Percentiles rank a stretch among this genome's conserved stretches.
phyloP scores from a whole-genome alignment of 1,284 basidiomycete genomes.

The Cutaneotrichosporon sp. region DNA sequence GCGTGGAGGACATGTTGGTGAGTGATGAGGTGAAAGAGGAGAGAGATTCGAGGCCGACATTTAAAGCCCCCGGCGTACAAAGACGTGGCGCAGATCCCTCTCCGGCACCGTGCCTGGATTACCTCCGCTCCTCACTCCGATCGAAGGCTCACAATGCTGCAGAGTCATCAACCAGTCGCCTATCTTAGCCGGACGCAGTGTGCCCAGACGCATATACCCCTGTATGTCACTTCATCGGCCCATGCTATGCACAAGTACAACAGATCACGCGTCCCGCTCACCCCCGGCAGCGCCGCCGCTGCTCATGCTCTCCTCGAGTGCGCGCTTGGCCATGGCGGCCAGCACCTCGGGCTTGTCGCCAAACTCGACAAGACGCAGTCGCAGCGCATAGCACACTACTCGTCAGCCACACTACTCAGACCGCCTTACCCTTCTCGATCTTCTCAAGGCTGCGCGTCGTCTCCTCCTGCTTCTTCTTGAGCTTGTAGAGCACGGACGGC shows the following conservation, averaged over 20 bases:
- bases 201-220: neutral
- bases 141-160: too few relatives aligned
- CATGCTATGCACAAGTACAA: constrained; percentile 2
- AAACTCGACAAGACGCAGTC: constrained; percentile 50
- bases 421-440: constrained; percentile 80
- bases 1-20: constrained; percentile 16
- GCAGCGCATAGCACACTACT: constrained; percentile 52
- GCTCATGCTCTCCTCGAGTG: constrained; percentile 46
- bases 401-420: neutral
- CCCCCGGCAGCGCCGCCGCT: constrained; percentile 20
- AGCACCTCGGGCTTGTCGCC: constrained; percentile 53
- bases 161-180: too few relatives aligned
- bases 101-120: neutral
- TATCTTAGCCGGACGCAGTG: neutral
- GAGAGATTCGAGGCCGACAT: neutral
- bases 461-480: constrained; percentile 84
- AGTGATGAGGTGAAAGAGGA: constrained; percentile 2
- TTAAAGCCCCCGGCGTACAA: neutral
- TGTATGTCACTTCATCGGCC: constrained; percentile 4
- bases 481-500: constrained; percentile 52
- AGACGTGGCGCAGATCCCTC: neutral
- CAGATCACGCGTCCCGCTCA: neutral
- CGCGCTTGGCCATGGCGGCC: constrained; percentile 49
- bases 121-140: too few relatives aligned
- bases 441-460: constrained; percentile 84